Evolutionary conservation across 164 flowering plant genomes (phyloP).

Genomic region (Sedum album): DNA sequence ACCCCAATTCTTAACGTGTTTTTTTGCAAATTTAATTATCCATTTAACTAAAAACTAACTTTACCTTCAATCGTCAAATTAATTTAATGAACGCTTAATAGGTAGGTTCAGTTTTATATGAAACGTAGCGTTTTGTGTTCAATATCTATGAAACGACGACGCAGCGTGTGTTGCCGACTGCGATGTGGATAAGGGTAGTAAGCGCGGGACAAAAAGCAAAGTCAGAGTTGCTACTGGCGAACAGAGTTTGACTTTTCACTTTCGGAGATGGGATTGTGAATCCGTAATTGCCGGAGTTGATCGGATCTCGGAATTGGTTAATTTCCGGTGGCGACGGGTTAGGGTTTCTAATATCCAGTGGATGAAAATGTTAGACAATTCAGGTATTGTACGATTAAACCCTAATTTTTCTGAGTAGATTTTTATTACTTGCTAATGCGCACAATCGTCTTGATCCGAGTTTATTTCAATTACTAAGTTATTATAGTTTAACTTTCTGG

Average conservation of each 20-base stretch:
- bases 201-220: conserved; percentile 8
- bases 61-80: no score
- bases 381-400: neutral
- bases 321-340: no score
- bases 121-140: no score
- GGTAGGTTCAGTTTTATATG: no score
- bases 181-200: neutral
- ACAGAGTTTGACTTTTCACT: neutral
- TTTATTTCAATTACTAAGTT: no score
- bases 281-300: neutral
- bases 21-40: no score
- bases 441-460: no score
- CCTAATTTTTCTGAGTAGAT: neutral
- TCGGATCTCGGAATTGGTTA: neutral
- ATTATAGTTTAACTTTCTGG: neutral
- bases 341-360: neutral
- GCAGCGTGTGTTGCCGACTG: neutral
- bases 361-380: neutral
- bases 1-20: no score
- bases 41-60: no score
- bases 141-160: no score
- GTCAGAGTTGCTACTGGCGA: no score
- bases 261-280: neutral
- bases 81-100: no score
- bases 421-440: neutral